Conservation (phyloP, 805 yeast species). For the Clavispora vitiphila region DNA sequence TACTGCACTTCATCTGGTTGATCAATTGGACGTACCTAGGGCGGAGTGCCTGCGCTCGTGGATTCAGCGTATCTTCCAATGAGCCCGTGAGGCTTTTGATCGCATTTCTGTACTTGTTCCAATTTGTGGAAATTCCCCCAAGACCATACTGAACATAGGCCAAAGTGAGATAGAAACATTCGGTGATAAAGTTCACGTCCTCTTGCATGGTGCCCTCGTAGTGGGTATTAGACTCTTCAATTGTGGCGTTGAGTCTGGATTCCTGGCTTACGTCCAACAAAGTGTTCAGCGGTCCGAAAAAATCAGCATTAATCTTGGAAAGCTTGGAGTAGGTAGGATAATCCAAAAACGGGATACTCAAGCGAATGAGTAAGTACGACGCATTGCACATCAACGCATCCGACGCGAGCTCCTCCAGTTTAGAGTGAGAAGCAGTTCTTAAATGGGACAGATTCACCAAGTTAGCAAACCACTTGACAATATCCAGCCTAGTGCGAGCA, state of each 20-base stretch:
- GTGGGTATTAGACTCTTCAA: slow-evolving; percentile 60
- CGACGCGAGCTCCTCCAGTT: slow-evolving; percentile 58
- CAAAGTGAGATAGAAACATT: slow-evolving; percentile 75
- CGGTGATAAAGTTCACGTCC: slow-evolving; percentile 79
- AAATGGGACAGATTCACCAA: slow-evolving; percentile 80
- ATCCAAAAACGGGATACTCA: slow-evolving; percentile 82
- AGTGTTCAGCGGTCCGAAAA: slow-evolving; percentile 47
- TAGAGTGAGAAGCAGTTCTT: slow-evolving; percentile 81
- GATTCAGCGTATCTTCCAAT: slow-evolving; percentile 8
- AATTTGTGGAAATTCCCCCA: slow-evolving; percentile 64
- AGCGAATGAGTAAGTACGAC: slow-evolving; percentile 56
- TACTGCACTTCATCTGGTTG: slow-evolving; percentile 33
- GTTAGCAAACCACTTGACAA: slow-evolving; percentile 66
- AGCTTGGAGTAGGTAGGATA: slow-evolving; percentile 55
- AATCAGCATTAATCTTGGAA: slow-evolving; percentile 71
- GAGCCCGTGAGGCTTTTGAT: slow-evolving; percentile 23
- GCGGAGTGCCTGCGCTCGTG: slow-evolving; percentile 19
- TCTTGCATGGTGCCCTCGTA: slow-evolving; percentile 37
- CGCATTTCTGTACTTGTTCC: slow-evolving; percentile 48
- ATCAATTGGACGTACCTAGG: slow-evolving; percentile 47
- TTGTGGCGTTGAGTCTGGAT: slow-evolving; percentile 75
- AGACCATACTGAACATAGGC: slow-evolving; percentile 84
- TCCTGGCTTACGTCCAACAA: slow-evolving; percentile 71
- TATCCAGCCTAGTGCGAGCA: slow-evolving; percentile 52
- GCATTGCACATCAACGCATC: slow-evolving; percentile 83